phyloP scores from a whole-genome alignment of 768 basidiomycete species.

The Mycena crocata region DNA sequence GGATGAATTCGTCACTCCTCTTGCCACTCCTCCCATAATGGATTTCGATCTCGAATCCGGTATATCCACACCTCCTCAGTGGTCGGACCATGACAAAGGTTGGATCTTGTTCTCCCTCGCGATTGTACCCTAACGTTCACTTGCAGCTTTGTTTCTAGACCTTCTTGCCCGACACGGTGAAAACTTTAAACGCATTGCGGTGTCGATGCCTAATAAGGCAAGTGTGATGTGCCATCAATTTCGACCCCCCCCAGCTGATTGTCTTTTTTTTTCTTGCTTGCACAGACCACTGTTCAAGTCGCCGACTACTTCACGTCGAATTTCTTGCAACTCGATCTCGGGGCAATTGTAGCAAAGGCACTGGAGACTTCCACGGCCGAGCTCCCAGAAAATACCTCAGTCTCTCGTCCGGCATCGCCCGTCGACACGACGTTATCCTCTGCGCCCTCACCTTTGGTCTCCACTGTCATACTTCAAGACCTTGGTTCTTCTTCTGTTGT shows the following conservation, averaged over 20 bases:
- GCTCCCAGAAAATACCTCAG: background rate
- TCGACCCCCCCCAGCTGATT: background rate
- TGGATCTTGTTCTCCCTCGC: constrained; percentile 31
- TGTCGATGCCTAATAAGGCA: constrained; percentile 74
- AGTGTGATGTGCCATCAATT: constrained; percentile 1
- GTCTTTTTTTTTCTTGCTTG: constrained; percentile 2
- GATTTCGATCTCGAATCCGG: constrained; percentile 34
- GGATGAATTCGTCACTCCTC: constrained; percentile 33
- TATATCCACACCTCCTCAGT: constrained; percentile 54
- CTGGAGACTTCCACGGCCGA: background rate
- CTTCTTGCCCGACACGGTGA: constrained; percentile 73
- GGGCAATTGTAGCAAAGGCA: constrained; percentile 47
- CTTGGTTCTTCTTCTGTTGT: background rate
- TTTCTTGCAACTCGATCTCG: constrained; percentile 53
- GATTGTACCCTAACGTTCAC: constrained; percentile 44
- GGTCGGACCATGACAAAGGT: constrained; percentile 80
- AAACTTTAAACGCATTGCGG: constrained; percentile 77
- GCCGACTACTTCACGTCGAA: constrained; percentile 63
- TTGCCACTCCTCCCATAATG: constrained; percentile 31
- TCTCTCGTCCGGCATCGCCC: constrained; percentile 10
- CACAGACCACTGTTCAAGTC: constrained; percentile 67
- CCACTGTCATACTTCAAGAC: background rate
- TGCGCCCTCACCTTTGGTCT: constrained; percentile 10
- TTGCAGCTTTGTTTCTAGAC: constrained; percentile 55
- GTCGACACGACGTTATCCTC: constrained; percentile 9